Evolutionary conservation across 352 stramenopile species (phyloP), one percentile per base, ranked within the genome.

Genomic region (Elongisporangium prolatum): DNA sequence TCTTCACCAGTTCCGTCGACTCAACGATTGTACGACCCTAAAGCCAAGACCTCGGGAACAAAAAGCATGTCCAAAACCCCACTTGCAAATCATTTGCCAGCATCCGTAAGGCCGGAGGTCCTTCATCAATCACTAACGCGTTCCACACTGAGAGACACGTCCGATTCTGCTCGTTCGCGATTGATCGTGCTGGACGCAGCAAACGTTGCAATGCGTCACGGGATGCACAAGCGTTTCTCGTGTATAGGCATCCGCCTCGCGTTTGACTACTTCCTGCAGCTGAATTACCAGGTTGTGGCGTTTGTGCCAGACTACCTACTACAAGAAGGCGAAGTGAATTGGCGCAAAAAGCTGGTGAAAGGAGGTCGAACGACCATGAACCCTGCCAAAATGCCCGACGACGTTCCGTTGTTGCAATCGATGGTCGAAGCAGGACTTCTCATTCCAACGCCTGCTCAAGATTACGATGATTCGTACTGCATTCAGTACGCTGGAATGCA

Each of bases 391-490:
- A 68, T 93, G 14, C 84, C 84, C 11, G 85, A 96, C 51, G 71
- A 96, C 52, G 71, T 88, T 2, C 63, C 60, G 24, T 63, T 96
- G 37, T 68, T 96, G 37, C 71, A 88, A 57, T 40, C 56, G 7
- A 75, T 96, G 63, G 69, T 93, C 20, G 72, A 88, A 11, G 69
- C 89, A 51, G 86, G 88, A 1, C 59, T 91, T 6, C 44, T 96
- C 18, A 72, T 96, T 49, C 76, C 83, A 3, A 96, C 88, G 10
- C 88, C 88, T 4, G 68, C 86, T 13, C 85, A 94, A 50, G 88
- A 96, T 61, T 96, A 95, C 61, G 88, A 96, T 64, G 88, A 96
- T 61, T 86, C 84, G 47, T 96, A 96, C 69, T 94, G 86, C 74
- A 96, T 96, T 65, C 82, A 91, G 52, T 96, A 96, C 60, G 84